These are phyloP conservation scores for Epichloe coenophiala DNA, from an alignment of 2,329 filamentous ascomycete genomes.

Conservation along the genomic window DNA sequence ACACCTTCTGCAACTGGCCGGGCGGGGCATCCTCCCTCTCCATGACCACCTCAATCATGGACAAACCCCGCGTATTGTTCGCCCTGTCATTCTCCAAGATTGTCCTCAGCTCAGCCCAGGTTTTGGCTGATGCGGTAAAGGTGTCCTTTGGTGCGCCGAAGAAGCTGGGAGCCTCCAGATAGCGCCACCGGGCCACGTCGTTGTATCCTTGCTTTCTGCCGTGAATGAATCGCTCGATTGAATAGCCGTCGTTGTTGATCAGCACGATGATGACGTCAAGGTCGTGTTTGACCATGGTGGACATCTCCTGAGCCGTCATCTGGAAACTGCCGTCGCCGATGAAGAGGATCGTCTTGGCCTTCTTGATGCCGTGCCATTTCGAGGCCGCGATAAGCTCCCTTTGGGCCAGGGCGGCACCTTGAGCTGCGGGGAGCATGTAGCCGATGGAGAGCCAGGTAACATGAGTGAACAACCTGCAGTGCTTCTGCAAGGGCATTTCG, in stretches of 20 bases:
- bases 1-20: conserved; percentile 4
- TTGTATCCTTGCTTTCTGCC: conserved; percentile 40
- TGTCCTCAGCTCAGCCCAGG: conserved; percentile 3
- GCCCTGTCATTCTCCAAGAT: neutral
- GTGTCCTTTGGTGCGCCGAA: conserved; percentile 26
- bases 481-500: conserved; percentile 33
- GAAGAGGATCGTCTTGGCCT: conserved; percentile 34
- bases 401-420: conserved; percentile 42
- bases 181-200: conserved; percentile 38
- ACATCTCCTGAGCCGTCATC: conserved; percentile 53
- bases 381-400: conserved; percentile 23
- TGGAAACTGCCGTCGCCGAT: conserved; percentile 53
- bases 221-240: conserved; percentile 44
- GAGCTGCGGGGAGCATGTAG: conserved; percentile 44
- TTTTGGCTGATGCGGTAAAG: conserved; percentile 4
- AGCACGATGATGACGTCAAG: conserved; percentile 37
- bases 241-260: conserved; percentile 47
- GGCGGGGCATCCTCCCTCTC: conserved; percentile 6
- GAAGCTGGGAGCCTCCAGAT: conserved; percentile 32
- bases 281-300: conserved; percentile 44
- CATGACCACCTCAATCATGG: conserved; percentile 7
- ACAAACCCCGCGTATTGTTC: neutral
- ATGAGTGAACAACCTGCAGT: conserved; percentile 32
- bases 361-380: conserved; percentile 8
- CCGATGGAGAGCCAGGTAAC: conserved; percentile 48